These are phyloP conservation scores for Pythium phragmiticola DNA, from an alignment of 352 stramenopile genomes.

Conservation along the genomic window DNA sequence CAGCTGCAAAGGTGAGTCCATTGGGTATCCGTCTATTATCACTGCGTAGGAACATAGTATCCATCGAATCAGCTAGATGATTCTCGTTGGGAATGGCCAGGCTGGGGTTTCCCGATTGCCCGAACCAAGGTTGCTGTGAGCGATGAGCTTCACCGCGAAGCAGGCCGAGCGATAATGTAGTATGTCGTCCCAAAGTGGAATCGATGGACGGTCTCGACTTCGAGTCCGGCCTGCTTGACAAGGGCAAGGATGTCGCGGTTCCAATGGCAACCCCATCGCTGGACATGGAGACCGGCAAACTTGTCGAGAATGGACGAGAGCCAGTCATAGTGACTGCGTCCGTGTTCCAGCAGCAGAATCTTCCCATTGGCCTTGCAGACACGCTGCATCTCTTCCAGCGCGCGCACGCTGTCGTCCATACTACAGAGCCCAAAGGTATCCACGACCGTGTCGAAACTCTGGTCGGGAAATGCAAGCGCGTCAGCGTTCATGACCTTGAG, in stretches of 20 bases:
- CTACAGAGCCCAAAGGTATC: slow-evolving; percentile 97
- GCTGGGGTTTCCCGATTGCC: neutral
- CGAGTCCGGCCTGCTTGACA: slow-evolving; percentile 77
- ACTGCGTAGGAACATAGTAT: too few relatives aligned
- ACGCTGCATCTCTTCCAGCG: slow-evolving; percentile 92
- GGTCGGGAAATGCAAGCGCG: slow-evolving; percentile 59
- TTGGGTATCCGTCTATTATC: too few relatives aligned
- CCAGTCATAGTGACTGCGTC: slow-evolving; percentile 86
- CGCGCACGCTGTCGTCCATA: slow-evolving; percentile 91
- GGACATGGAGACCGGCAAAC: slow-evolving; percentile 88
- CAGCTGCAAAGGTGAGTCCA: too few relatives aligned
- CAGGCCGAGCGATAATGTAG: slow-evolving; percentile 76
- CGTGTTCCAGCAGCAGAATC: slow-evolving; percentile 96
- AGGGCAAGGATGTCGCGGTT: slow-evolving; percentile 94
- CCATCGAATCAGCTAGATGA: too few relatives aligned
- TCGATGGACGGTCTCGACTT: slow-evolving; percentile 81
- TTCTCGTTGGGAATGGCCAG: neutral
- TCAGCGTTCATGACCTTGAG: slow-evolving; percentile 59
- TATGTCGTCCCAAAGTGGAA: slow-evolving; percentile 97
- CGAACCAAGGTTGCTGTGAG: too few relatives aligned
- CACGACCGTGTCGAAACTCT: slow-evolving; percentile 93
- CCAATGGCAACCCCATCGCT: slow-evolving; percentile 96
- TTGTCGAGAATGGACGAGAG: slow-evolving; percentile 93
- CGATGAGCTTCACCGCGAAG: neutral
- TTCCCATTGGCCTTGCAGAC: slow-evolving; percentile 86